These are phyloP conservation scores for Perkinsela sp. DNA, from an alignment of 208 protist species.

Conservation along the genomic window DNA sequence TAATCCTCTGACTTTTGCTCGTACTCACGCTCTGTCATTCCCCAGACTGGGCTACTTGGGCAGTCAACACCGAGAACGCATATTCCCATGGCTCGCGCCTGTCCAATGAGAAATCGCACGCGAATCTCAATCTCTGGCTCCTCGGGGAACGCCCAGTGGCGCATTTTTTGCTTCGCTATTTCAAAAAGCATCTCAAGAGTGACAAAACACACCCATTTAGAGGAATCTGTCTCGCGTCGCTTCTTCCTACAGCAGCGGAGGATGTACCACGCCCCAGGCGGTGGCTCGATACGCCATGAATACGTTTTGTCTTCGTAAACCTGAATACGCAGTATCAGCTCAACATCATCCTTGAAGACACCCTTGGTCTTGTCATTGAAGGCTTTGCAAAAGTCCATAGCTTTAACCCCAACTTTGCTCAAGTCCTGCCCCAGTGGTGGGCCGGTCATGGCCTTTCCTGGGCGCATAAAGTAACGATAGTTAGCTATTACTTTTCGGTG, in stretches of 20 bases:
- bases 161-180: conserved; percentile 59
- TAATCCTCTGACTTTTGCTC: conserved; percentile 23
- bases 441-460: conserved; percentile 49
- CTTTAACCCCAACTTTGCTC: conserved; percentile 48
- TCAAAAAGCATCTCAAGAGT: conserved; percentile 68
- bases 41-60: conserved; percentile 24
- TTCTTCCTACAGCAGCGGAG: conserved; percentile 37
- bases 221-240: conserved; percentile 20
- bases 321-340: conserved; percentile 56
- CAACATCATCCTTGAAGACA: conserved; percentile 49
- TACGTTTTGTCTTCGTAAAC: conserved; percentile 71
- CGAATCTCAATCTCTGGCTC: conserved; percentile 49
- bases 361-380: conserved; percentile 63
- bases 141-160: conserved; percentile 28
- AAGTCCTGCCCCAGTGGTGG: conserved; percentile 63
- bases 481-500: conserved; percentile 49
- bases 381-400: conserved; percentile 59
- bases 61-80: conserved; percentile 58
- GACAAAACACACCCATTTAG: conserved; percentile 32
- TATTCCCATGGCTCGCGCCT: conserved; percentile 51
- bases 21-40: conserved; percentile 38
- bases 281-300: conserved; percentile 41
- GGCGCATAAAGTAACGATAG: conserved; percentile 59
- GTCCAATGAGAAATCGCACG: conserved; percentile 36
- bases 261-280: conserved; percentile 50